These are phyloP conservation scores for Capsicum pubescens DNA, from an alignment of 257 asterid species.

Conservation along the genomic window DNA sequence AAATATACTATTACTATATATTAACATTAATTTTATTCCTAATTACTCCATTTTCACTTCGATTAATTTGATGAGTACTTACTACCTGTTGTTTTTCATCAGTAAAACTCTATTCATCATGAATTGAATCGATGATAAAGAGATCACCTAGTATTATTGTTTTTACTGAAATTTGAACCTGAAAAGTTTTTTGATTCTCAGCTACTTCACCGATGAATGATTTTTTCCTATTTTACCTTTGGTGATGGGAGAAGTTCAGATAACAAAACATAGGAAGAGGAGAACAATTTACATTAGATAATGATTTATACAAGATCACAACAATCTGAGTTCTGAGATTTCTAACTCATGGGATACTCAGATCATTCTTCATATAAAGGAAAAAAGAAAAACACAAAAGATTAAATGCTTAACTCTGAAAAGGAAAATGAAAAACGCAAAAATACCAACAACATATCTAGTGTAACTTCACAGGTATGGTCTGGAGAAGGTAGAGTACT, in stretches of 20 bases:
- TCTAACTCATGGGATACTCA: background rate
- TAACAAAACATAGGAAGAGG: background rate
- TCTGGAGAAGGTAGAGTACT: background rate
- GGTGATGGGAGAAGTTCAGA: background rate
- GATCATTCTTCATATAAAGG: background rate
- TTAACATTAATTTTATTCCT: background rate
- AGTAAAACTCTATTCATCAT: background rate
- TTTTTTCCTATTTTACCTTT: background rate
- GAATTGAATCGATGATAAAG: background rate
- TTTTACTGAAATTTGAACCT: background rate
- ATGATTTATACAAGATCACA: background rate
- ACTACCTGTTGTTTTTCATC: background rate
- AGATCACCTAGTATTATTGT: background rate
- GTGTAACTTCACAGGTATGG: background rate
- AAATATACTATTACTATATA: background rate
- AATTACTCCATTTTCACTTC: too few species aligned
- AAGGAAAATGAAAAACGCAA: background rate
- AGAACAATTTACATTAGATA: background rate
- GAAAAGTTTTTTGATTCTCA: background rate
- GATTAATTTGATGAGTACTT: background rate
- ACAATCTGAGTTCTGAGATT: conserved; percentile 8
- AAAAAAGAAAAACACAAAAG: background rate
- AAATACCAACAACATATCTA: background rate
- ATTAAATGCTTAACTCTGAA: background rate
- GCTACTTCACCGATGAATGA: background rate